These are phyloP conservation scores for Aspergillus luchuensis DNA, from an alignment of 2,329 filamentous ascomycete genomes.

Conservation along the genomic window DNA sequence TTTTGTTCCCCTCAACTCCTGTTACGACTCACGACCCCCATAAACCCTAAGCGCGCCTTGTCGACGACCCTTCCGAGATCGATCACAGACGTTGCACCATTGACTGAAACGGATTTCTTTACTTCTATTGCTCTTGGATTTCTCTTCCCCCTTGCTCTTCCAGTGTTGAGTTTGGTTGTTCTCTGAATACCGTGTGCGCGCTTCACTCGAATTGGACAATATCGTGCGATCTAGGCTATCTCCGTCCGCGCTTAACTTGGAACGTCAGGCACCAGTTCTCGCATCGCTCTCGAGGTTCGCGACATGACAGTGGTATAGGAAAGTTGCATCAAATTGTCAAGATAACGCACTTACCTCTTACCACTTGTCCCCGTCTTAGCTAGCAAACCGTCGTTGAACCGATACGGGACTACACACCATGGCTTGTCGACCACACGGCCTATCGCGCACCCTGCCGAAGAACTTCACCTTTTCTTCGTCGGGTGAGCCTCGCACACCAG, in stretches of 20 bases:
- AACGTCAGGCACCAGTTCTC: background rate
- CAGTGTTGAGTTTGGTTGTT: background rate
- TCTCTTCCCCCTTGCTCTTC: background rate
- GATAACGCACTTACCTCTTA: conserved; percentile 8
- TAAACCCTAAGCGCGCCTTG: conserved; percentile 16
- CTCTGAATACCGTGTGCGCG: conserved; percentile 9
- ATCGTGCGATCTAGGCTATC: conserved; percentile 5
- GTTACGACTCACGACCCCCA: conserved; percentile 28
- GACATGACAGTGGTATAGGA: conserved; percentile 22
- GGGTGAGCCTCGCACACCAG: conserved; percentile 46
- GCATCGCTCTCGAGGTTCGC: conserved; percentile 9
- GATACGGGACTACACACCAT: conserved; percentile 28
- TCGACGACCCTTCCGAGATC: conserved; percentile 4
- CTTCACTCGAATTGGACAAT: conserved; percentile 4
- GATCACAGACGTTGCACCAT: conserved; percentile 13
- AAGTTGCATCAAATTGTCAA: background rate
- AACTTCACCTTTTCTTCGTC: conserved; percentile 48
- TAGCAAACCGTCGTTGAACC: conserved; percentile 4
- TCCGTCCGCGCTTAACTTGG: conserved; percentile 4
- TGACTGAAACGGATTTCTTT: conserved; percentile 13
- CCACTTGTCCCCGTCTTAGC: background rate
- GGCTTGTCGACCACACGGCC: conserved; percentile 41
- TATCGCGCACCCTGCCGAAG: conserved; percentile 51
- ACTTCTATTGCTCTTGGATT: background rate
- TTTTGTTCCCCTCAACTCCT: conserved; percentile 12